Base-by-base conservation (phyloP, 345 rosid genomes). In the Kandelia obovata region DNA sequence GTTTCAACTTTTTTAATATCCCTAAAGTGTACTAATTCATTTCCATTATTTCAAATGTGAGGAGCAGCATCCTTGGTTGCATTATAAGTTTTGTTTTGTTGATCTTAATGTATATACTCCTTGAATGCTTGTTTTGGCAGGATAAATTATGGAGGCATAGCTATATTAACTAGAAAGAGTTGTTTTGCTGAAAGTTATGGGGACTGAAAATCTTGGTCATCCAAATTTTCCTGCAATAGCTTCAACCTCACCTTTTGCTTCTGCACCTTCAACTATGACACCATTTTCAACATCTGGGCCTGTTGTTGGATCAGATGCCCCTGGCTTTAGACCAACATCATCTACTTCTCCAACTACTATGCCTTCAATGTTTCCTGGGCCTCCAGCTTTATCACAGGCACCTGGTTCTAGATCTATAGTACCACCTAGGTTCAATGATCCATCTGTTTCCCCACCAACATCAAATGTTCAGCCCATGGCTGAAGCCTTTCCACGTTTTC, bases 171-270 rank as follows among this genome's bases (percentile, higher is more conserved):
- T 68, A 57, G 61, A 66, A 34, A 15, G 39, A 58, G 31, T 53
- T 6, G 2, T 73, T 52, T 47, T 32, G 46, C 58, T 73, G 67
- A 55, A 76, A 71, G 34, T 71, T 34, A 92, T 90, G 97, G 85
- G 84, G 71, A 82, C 86, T 63, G 89, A 89, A 66, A 87, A 89
- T 65, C 85, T 82, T n/a, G 88, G 86, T 46, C 89, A 80, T 78
- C 86, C 91, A 13, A 82, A 71, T 71, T 81, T 85, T 74, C 87
- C 87, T 57, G 71, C 77, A 61, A 78, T 87, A 61, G 85, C 89
- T 72, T 62, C 85, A 2, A 23, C 82, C 26, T 62, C 88, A 9
- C 93, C 96, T 13, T 89, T 87, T 73, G 85, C 90, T 39, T 73
- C 89, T 68, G 75, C 88, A 66, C 87, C 91, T 26, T 91, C 90